A percentile compares a stretch with the other conserved stretches of the same genome.
Evolutionary conservation across 768 basidiomycete species (phyloP).

Genomic region (Tricholoma terreum): DNA sequence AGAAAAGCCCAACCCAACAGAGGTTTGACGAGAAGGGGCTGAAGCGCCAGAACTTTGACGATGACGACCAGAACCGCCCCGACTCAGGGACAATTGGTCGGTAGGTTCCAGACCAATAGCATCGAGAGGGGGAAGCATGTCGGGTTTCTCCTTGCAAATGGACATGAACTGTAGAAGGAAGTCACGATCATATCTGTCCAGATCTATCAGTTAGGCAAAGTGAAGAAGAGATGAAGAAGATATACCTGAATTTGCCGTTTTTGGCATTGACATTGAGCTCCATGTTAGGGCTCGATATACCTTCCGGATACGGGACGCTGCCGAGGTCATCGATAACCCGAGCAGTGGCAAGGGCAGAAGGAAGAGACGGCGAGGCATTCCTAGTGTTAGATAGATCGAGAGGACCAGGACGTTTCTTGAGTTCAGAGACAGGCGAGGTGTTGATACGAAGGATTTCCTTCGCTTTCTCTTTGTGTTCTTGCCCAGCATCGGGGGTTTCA

Average conservation of each 20-base stretch:
- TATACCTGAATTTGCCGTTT: conserved; percentile 86
- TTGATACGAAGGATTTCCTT: conserved; percentile 66
- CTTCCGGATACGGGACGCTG: conserved; percentile 76
- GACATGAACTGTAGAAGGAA: conserved; percentile 97
- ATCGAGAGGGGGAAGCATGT: conserved; percentile 82
- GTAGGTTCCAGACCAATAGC: conserved; percentile 87
- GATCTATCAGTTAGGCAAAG: neutral
- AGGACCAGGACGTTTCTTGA: conserved; percentile 60
- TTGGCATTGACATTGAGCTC: conserved; percentile 83
- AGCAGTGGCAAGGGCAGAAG: conserved; percentile 76
- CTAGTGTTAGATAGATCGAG: conserved; percentile 64
- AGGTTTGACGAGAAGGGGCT: conserved; percentile 44
- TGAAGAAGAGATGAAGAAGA: neutral
- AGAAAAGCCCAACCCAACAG: conserved; percentile 40
- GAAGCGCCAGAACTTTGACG: conserved; percentile 44
- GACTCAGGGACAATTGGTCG: conserved; percentile 54
- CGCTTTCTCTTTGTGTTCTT: conserved; percentile 40
- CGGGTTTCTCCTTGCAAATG: conserved; percentile 94
- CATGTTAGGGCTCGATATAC: conserved; percentile 74
- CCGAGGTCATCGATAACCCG: conserved; percentile 81
- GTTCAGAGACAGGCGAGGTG: conserved; percentile 44
- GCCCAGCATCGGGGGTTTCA: conserved; percentile 42
- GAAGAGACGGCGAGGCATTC: conserved; percentile 44
- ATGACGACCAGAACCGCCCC: conserved; percentile 65
- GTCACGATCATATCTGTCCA: conserved; percentile 87